phyloP scores from a whole-genome alignment of 495 filamentous ascomycete species.

The Delitschia confertaspora region DNA sequence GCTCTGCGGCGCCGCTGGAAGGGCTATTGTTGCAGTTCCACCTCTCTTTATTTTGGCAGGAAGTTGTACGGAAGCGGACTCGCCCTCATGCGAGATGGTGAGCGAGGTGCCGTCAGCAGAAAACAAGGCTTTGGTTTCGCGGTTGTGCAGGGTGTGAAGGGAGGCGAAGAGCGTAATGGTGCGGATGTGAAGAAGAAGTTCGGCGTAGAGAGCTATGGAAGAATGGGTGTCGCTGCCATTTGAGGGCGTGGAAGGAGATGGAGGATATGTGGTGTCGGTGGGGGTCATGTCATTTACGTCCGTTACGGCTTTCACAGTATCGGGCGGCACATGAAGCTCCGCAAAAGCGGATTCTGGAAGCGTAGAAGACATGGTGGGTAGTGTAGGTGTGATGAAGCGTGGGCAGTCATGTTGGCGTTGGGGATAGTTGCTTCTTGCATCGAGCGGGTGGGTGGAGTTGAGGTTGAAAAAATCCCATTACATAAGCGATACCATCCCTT shows the following conservation, averaged over 20 bases:
- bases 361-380: slow-evolving; percentile 7
- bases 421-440: too few species aligned
- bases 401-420: not conserved
- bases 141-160: slow-evolving; percentile 43
- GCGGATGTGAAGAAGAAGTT: slow-evolving; percentile 78
- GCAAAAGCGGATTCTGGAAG: slow-evolving; percentile 23
- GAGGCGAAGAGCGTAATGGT: slow-evolving; percentile 69
- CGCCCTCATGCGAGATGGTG: slow-evolving; percentile 45
- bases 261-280: slow-evolving; percentile 15
- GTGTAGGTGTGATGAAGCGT: too few species aligned
- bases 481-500: too few species aligned
- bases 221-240: not conserved
- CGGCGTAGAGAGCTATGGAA: slow-evolving; percentile 57
- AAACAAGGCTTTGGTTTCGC: slow-evolving; percentile 42
- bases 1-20: slow-evolving; percentile 30
- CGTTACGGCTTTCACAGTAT: slow-evolving; percentile 15
- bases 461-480: too few species aligned
- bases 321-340: slow-evolving; percentile 10
- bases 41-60: slow-evolving; percentile 49
- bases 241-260: not conserved
- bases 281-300: not conserved
- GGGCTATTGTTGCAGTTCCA: slow-evolving; percentile 33
- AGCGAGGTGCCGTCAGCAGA: slow-evolving; percentile 44
- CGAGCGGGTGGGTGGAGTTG: too few species aligned
- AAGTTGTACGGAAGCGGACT: slow-evolving; percentile 50